A percentile compares a stretch with the other conserved stretches of the same genome.
Evolutionary conservation across 139 green algal genomes (phyloP).

Genomic region (Chlorella vulgaris): DNA sequence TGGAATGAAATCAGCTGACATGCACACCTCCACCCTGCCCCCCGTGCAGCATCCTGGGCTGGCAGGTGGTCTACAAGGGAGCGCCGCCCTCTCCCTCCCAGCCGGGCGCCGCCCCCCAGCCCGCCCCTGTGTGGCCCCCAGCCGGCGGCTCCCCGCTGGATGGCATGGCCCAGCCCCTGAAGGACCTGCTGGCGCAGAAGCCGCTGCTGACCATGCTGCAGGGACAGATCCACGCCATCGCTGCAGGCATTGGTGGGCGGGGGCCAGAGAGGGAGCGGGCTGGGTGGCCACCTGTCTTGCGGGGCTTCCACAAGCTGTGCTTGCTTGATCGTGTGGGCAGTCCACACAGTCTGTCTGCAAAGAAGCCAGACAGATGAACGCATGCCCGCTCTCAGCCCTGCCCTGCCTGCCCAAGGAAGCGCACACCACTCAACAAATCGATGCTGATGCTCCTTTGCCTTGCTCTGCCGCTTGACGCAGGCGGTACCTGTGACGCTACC

Average conservation of each 20-base stretch:
- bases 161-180: no score
- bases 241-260: background rate
- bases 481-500: background rate
- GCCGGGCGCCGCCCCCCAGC: background rate
- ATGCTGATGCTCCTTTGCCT: background rate
- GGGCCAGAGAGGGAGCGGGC: background rate
- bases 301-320: no score
- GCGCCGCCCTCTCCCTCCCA: background rate
- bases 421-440: no score
- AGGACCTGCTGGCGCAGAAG: conserved; percentile 17
- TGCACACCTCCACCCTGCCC: background rate
- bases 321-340: background rate
- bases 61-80: conserved; percentile 14
- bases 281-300: no score
- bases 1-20: background rate
- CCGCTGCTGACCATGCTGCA: conserved; percentile 11
- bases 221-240: conserved; percentile 10
- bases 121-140: background rate
- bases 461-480: background rate
- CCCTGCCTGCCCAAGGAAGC: no score
- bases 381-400: no score
- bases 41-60: conserved; percentile 6
- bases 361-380: no score
- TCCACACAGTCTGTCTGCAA: no score
- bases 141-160: no score